These are phyloP conservation scores for Xylaria longipes DNA, from an alignment of 495 filamentous ascomycete genomes.

Conservation along the genomic window DNA sequence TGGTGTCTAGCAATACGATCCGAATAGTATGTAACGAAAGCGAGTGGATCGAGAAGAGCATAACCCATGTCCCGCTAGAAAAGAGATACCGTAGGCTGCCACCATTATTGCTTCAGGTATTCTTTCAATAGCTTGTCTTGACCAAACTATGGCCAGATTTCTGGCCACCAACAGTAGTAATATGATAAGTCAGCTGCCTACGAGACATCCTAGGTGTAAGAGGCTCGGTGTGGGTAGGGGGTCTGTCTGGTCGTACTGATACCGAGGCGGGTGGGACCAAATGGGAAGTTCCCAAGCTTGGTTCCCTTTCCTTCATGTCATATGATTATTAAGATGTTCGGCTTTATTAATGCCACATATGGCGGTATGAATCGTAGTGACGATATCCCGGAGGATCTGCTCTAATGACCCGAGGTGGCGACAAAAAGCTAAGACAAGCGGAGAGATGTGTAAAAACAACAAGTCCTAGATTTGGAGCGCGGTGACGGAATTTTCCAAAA, in stretches of 20 bases:
- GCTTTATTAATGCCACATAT: not conserved
- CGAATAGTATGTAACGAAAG: not conserved
- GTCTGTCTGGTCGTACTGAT: not conserved
- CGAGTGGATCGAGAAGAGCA: not conserved
- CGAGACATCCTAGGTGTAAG: not conserved
- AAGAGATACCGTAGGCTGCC: not conserved
- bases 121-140: not conserved
- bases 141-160: not conserved
- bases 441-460: slow-evolving; percentile 8
- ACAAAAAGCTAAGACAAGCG: not conserved
- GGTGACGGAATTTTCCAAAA: slow-evolving; percentile 10
- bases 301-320: not conserved
- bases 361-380: slow-evolving; percentile 7
- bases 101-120: not conserved
- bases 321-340: not conserved
- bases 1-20: not conserved
- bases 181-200: slow-evolving; percentile 4
- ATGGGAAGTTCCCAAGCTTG: not conserved
- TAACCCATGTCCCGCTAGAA: not conserved
- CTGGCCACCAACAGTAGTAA: not conserved
- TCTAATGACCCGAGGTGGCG: not conserved
- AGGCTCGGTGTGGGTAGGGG: slow-evolving; percentile 1
- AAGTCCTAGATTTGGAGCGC: slow-evolving; percentile 23
- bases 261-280: not conserved
- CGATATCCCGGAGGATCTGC: slow-evolving; percentile 8